These are phyloP conservation scores for Cinnamomum micranthum DNA, from an alignment of 164 flowering plant species.

Conservation along the genomic window DNA sequence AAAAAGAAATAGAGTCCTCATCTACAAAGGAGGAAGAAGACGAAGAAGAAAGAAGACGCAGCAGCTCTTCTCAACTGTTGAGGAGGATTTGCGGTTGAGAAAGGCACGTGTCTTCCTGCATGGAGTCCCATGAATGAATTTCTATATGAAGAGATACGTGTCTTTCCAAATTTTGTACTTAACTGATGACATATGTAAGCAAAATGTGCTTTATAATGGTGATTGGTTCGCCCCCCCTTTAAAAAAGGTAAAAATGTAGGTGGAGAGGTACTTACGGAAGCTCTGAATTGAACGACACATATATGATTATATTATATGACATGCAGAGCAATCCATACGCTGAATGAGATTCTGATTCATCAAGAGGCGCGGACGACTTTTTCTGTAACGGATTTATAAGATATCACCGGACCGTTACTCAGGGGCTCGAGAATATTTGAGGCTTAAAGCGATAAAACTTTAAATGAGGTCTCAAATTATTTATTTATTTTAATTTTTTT, in stretches of 20 bases:
- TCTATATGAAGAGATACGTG: no score
- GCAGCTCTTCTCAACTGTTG: neutral
- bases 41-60: neutral
- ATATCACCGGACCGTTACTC: no score
- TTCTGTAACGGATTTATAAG: no score
- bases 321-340: neutral
- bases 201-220: slow-evolving; percentile 78
- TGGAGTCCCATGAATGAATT: neutral
- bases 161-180: no score
- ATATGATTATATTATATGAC: neutral
- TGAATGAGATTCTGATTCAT: neutral
- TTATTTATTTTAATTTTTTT: no score
- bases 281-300: slow-evolving; percentile 42
- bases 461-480: no score
- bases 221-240: slow-evolving; percentile 61
- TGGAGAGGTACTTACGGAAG: slow-evolving; percentile 42
- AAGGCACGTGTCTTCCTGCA: slow-evolving; percentile 11
- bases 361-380: no score
- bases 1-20: no score
- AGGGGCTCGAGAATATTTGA: no score
- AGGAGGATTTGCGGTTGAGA: neutral
- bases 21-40: neutral
- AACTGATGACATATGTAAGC: no score
- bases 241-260: slow-evolving; percentile 74
- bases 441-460: no score